phyloP scores from a whole-genome alignment of 2,329 filamentous ascomycete species.

The Pyrenophora teres region DNA sequence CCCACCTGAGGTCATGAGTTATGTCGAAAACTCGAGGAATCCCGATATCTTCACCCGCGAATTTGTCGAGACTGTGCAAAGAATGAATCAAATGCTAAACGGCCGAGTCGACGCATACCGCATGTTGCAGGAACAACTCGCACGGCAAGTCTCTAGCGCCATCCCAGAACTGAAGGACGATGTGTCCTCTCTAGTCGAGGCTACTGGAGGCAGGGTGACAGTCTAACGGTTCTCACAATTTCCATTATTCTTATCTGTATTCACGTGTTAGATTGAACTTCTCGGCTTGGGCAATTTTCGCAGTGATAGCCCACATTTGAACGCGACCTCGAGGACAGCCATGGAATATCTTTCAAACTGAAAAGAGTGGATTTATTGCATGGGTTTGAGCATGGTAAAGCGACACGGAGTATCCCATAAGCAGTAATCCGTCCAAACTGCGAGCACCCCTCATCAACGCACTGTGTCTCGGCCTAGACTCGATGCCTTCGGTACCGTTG shows the following conservation, averaged over 20 bases:
- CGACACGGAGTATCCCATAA: no score
- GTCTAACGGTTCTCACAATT: background rate
- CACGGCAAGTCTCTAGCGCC: constrained; percentile 60
- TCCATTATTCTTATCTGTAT: background rate
- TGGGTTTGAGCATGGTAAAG: no score
- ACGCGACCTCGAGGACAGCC: no score
- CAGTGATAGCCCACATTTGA: background rate
- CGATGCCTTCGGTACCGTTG: no score
- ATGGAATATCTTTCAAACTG: no score
- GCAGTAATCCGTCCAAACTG: no score
- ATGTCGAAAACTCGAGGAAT: constrained; percentile 66
- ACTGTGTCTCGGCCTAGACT: no score
- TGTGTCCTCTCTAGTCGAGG: constrained; percentile 56
- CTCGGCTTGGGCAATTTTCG: background rate
- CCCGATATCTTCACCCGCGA: constrained; percentile 70
- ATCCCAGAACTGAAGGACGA: constrained; percentile 63
- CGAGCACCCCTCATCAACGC: no score
- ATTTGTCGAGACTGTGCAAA: constrained; percentile 67
- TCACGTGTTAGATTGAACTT: background rate
- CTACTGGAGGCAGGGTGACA: constrained; percentile 48
- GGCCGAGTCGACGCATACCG: constrained; percentile 65
- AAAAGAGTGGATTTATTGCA: no score
- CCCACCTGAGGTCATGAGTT: constrained; percentile 65
- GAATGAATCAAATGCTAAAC: constrained; percentile 65
- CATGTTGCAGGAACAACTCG: constrained; percentile 63